A percentile compares a stretch with the other conserved stretches of the same genome.
phyloP scores from a whole-genome alignment of 2,329 filamentous ascomycete species.

The Aplosporella prunicola region DNA sequence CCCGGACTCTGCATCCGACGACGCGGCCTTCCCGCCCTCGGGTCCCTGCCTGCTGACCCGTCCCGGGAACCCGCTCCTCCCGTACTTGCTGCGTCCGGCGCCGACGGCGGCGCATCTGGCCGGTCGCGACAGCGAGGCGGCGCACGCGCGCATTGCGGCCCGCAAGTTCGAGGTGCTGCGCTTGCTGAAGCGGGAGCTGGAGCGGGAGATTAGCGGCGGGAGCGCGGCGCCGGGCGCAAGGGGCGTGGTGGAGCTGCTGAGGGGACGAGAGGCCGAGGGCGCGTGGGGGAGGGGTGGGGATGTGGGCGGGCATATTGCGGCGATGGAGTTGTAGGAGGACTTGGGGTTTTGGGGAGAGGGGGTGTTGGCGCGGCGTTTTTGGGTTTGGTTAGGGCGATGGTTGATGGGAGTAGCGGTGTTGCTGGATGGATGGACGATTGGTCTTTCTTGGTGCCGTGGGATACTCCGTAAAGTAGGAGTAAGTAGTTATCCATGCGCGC shows the following conservation, averaged over 20 bases:
- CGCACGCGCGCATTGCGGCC: constrained; percentile 48
- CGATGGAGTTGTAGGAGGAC: constrained; percentile 32
- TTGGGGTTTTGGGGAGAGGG: neutral
- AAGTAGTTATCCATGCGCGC: too few relatives aligned
- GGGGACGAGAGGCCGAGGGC: constrained; percentile 33
- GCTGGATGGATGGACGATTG: too few relatives aligned
- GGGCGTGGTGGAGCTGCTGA: constrained; percentile 32
- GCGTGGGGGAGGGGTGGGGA: constrained; percentile 32
- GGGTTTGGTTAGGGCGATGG: too few relatives aligned
- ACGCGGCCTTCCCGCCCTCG: constrained; percentile 24
- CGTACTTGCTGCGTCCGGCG: constrained; percentile 48
- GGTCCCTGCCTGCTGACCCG: constrained; percentile 45
- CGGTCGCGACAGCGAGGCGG: constrained; percentile 48
- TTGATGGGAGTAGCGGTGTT: too few relatives aligned
- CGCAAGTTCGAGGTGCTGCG: constrained; percentile 49
- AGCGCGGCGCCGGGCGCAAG: constrained; percentile 18
- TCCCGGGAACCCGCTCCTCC: constrained; percentile 43
- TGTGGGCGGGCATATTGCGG: constrained; percentile 37
- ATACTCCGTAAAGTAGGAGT: too few relatives aligned
- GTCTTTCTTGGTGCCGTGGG: too few relatives aligned
- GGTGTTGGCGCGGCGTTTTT: too few relatives aligned
- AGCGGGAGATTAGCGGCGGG: constrained; percentile 19
- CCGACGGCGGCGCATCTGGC: constrained; percentile 50
- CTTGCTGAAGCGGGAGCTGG: constrained; percentile 38
- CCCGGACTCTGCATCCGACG: constrained; percentile 25